Evolutionary conservation across 2,329 filamentous ascomycete genomes (phyloP).

Genomic region (Xenoacremonium recifei): DNA sequence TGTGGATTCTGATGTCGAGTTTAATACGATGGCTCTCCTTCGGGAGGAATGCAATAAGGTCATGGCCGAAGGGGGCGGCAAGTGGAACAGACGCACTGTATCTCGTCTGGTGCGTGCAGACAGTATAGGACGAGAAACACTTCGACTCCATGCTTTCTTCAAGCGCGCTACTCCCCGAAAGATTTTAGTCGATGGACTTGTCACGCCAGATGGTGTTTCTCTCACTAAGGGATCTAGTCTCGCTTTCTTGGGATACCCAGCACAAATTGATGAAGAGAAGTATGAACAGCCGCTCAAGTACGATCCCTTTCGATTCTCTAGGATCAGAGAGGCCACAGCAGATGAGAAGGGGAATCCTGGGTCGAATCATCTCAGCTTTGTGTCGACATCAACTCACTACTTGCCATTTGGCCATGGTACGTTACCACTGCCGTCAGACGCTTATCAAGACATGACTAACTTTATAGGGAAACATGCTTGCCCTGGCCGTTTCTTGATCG

Average conservation of each 20-base stretch:
- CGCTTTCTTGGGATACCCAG: conserved; percentile 30
- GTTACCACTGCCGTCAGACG: no score
- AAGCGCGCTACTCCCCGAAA: conserved; percentile 27
- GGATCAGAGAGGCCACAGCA: conserved; percentile 27
- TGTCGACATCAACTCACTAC: conserved; percentile 22
- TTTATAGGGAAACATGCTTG: conserved; percentile 35
- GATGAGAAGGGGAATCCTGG: conserved; percentile 9
- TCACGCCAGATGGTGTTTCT: conserved; percentile 29
- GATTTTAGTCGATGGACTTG: conserved; percentile 26
- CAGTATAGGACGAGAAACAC: conserved; percentile 42
- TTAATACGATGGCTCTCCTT: conserved; percentile 34
- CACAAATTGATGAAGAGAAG: conserved; percentile 28
- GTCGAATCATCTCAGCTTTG: conserved; percentile 10
- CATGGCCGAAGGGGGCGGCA: conserved; percentile 19
- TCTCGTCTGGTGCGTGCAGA: conserved; percentile 38
- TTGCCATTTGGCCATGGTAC: conserved; percentile 34
- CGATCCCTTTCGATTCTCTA: conserved; percentile 42
- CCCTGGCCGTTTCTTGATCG: conserved; percentile 27
- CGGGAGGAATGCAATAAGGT: conserved; percentile 36
- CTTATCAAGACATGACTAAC: no score
- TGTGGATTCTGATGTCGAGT: conserved; percentile 34
- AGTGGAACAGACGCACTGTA: conserved; percentile 39
- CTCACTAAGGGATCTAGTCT: conserved; percentile 33
- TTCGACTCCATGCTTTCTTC: conserved; percentile 34
- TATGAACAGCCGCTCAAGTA: conserved; percentile 36